Base-by-base conservation (phyloP, 345 rosid genomes). In the Conringia planisiliqua region DNA sequence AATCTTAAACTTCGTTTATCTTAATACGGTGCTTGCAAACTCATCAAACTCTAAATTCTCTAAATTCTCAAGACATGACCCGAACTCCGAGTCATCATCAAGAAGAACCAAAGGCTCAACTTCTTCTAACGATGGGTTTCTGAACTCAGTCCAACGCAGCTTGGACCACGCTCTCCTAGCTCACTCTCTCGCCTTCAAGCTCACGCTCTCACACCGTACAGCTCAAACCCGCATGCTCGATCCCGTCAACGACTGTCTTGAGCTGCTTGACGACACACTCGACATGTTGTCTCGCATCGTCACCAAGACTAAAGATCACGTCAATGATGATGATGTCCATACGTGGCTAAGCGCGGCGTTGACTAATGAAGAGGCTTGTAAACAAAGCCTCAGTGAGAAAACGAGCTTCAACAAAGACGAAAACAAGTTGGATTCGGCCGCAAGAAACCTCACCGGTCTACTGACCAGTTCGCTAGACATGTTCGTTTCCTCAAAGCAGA, bases 291-390 rank as follows among this genome's bases (percentile, higher is more conserved):
- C 83, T 12, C 83, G 82, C 10, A 77, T 82, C 40, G 57, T 18
- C 66, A 50, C 0, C 22, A 33, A 61, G 18, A 18, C n/a, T 52
- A 51, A 32, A 16, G 33, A 76, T 43, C 40, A 62, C 33, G 35
- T 6, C 35, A 42, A 33, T 2, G 57, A 68, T 16, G 88, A 86
- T 16, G 88, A 86, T 66, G 77, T 84, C 14, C 85, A 78, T 17
- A 86, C 90, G 24, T 84, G 86, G 85, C 79, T 86, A 51, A 84
- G 88, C 58, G 86, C 90, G 0, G 82, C 88, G 7, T 71, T 86
- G 35, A 86, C 90, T 47, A 84, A 86, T 39, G 84, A 84, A 79
- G 80, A 81, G 54, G 81, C 88, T 1, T 86, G 88, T 65, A 44
- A 74, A 0, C 75, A 84, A 30, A 81, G 90, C 40, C 81, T 86